Base-by-base conservation (phyloP, 257 asterid species). In the Solanum medicagineum region DNA sequence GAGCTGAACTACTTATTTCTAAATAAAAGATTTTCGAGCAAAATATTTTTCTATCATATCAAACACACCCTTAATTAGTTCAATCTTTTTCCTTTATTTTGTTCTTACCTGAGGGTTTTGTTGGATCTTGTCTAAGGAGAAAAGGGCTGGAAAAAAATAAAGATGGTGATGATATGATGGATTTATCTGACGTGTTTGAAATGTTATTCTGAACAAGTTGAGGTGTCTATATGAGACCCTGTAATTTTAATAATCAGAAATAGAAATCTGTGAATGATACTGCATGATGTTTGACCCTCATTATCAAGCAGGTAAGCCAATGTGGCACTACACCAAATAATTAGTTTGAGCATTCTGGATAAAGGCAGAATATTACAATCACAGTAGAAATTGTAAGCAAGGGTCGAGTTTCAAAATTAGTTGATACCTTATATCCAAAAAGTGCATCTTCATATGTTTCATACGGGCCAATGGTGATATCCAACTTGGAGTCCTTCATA, bases 371-470 rank as follows among this genome's bases (percentile, higher is more conserved):
- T 4, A 69, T 40, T 36, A 36, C 8, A 69, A 69, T 69, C 77
- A 69, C 77, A 16, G 77, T 9, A 69, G 51, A 69, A 36, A 69
- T 69, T 69, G 77, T 36, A 69, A 36, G 77, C 51, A 69, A 69
- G 81, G 62, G 11, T 77, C 2, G 45, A 51, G 24, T 51, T 75
- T 51, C 62, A 77, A 22, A 49, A 14, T 51, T 24, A 29, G 24
- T 22, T 54, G 87, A 59, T 94, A 96, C 99, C 99, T 96, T 96
- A 89, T 95, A 95, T 71, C 99, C 99, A 80, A 96, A 96, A 69
- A 94, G 88, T 85, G 92, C 75, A 86, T 96, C 99, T 92, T 96
- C 99, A 80, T 96, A 96, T 10, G 99, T 96, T 94, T 96, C 99
- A 81, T 96, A 96, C 7, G 99, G 99, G 24, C 99, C 99, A 83